These are phyloP conservation scores for Xylariaceae sp. DNA, from an alignment of 2,329 filamentous ascomycete genomes.

Conservation along the genomic window DNA sequence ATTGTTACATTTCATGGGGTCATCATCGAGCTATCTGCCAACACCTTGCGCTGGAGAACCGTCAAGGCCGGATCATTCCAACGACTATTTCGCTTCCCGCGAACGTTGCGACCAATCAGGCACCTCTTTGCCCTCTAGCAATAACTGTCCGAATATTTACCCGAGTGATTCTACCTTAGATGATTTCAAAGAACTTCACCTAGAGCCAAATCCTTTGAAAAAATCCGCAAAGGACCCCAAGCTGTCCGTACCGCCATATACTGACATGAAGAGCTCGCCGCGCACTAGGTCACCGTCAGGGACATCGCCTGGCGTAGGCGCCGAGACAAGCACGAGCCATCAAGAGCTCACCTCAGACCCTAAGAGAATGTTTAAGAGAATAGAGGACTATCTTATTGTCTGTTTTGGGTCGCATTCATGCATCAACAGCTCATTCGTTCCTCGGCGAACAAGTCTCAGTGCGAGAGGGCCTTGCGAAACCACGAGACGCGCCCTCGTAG, in stretches of 20 bases:
- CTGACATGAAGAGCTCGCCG: conserved; percentile 32
- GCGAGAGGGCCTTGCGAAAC: conserved; percentile 28
- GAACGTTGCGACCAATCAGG: conserved; percentile 19
- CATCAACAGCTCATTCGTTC: conserved; percentile 74
- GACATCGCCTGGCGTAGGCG: neutral
- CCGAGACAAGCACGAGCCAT: conserved; percentile 5
- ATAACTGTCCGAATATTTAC: conserved; percentile 20
- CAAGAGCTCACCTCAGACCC: conserved; percentile 34
- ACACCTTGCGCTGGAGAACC: conserved; percentile 8
- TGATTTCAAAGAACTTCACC: conserved; percentile 34
- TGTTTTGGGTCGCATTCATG: conserved; percentile 68
- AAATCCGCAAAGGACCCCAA: conserved; percentile 27
- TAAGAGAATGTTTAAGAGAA: conserved; percentile 65
- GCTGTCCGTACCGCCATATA: conserved; percentile 46
- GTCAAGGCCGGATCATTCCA: conserved; percentile 17
- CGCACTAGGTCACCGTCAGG: conserved; percentile 9
- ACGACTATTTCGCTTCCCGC: conserved; percentile 20
- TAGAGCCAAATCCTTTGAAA: conserved; percentile 34
- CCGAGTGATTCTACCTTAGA: conserved; percentile 35
- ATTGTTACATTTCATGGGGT: conserved; percentile 31
- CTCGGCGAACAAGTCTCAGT: conserved; percentile 40
- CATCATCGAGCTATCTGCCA: conserved; percentile 9
- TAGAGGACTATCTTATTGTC: conserved; percentile 74
- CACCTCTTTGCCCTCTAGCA: conserved; percentile 21
- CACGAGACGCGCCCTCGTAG: conserved; percentile 31